Base-by-base conservation (phyloP, 345 rosid species). In the Tarenaya hassleriana region DNA sequence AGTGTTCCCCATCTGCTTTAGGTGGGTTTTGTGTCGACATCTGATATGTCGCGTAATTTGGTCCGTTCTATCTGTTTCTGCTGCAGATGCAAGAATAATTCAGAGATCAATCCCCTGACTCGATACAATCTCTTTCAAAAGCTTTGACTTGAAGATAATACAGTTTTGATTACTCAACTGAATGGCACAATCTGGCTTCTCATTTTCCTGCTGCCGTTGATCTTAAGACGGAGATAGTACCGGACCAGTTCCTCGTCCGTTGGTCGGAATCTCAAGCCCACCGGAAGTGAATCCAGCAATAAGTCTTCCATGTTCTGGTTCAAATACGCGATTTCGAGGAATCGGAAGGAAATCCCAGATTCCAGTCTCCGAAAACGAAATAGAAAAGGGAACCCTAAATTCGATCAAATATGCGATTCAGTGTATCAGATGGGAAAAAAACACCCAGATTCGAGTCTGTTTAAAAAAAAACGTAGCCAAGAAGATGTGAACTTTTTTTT, bases 261-360 rank as follows among this genome's bases (percentile, higher is more conserved):
- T 24, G 5, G 2, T 24, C 5, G 5, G 5, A 5, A 24, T 24
- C 3, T 24, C 2, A 24, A 24, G 29, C 5, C 5, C 5, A 88
- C 66, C 6, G 98, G 98, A 17, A 83, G 66, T 0, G 94, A 77
- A 63, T 66, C 61, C 64, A 84, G 15, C 4, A 90, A 61, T 37
- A 71, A 5, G 45, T 63, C 64, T 16, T 80, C 69, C 72, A 86
- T 79, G 32, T 67, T 60, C 71, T 67, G 66, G 54, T 60, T 66
- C 70, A 46, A 59, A 1, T 56, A 59, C 59, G 50, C 54, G 21
- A 41, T 38, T 56, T 50, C 9, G 34, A 64, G 40, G 52, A 64
- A 64, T 42, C 53, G 8, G 40, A 33, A 51, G 35, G 16, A 38
- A 41, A 46, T 13, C 35, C 27, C 55, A 32, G 20, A 8, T 15